Evolutionary conservation across 1,284 basidiomycete genomes (phyloP).

Genomic region (Heterobasidion occidentale): DNA sequence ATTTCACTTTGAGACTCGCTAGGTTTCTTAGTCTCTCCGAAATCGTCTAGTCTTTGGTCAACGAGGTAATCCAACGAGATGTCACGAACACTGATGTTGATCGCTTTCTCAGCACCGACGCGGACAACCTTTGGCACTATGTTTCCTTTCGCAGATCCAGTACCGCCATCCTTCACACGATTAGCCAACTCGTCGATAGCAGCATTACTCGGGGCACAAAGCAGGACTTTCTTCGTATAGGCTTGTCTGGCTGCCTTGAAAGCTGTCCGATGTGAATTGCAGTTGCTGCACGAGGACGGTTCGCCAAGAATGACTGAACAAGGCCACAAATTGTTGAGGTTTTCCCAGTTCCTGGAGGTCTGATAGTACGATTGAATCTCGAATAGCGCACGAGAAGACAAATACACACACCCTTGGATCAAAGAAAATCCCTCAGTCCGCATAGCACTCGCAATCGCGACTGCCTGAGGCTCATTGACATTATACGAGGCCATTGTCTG

Average conservation of each 20-base stretch:
- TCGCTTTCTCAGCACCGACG: slow-evolving; percentile 74
- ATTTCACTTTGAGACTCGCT: slow-evolving; percentile 52
- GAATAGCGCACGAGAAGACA: not conserved
- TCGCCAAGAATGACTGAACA: slow-evolving; percentile 78
- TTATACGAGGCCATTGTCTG: slow-evolving; percentile 65
- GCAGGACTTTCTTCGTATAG: slow-evolving; percentile 68
- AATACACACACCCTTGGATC: slow-evolving; percentile 80
- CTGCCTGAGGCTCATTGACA: slow-evolving; percentile 93
- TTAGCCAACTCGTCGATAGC: slow-evolving; percentile 96
- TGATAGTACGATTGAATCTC: slow-evolving; percentile 21
- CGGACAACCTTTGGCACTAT: slow-evolving; percentile 79
- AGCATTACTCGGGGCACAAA: slow-evolving; percentile 98
- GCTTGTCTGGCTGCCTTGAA: slow-evolving; percentile 36
- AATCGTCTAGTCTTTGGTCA: slow-evolving; percentile 62
- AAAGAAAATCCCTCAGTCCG: slow-evolving; percentile 77
- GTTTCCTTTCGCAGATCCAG: slow-evolving; percentile 46
- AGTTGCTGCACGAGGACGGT: slow-evolving; percentile 40
- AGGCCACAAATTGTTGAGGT: slow-evolving; percentile 97
- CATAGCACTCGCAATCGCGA: slow-evolving; percentile 79
- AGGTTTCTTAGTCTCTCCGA: slow-evolving; percentile 25
- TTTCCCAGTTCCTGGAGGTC: slow-evolving; percentile 97
- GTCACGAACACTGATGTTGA: slow-evolving; percentile 82
- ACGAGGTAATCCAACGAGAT: slow-evolving; percentile 85
- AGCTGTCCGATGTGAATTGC: slow-evolving; percentile 39
- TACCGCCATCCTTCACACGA: slow-evolving; percentile 77